Evolutionary conservation across 139 green algal species (phyloP).

Genomic region (Picochlorum sp.): DNA sequence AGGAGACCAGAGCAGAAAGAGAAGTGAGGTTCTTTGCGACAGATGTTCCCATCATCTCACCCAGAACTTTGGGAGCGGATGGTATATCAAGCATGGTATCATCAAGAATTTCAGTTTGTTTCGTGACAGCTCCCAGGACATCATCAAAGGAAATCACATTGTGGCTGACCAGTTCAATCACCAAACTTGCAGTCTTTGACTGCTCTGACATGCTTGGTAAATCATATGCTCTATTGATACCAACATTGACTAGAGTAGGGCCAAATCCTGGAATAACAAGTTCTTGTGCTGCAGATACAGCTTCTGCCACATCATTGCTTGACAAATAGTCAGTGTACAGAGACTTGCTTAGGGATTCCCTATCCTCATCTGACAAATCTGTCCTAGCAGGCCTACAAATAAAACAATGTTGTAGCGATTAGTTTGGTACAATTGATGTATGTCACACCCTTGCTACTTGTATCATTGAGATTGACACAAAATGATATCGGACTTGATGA

Average conservation of each 20-base stretch:
- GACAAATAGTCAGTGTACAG: constrained; percentile 45
- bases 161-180: constrained; percentile 47
- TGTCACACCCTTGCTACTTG: neutral
- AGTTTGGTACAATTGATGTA: neutral
- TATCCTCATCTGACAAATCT: constrained; percentile 33
- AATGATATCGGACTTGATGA: constrained; percentile 2
- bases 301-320: constrained; percentile 28
- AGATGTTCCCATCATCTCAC: constrained; percentile 44
- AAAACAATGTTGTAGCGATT: constrained; percentile 1
- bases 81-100: constrained; percentile 56
- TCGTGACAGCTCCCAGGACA: constrained; percentile 54
- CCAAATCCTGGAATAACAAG: constrained; percentile 27
- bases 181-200: constrained; percentile 40
- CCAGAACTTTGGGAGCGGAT: constrained; percentile 54
- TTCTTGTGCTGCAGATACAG: constrained; percentile 32
- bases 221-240: constrained; percentile 57
- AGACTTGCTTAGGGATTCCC: constrained; percentile 25
- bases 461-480: neutral
- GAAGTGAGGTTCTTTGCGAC: constrained; percentile 25
- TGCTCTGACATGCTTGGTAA: constrained; percentile 49
- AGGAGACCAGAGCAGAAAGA: constrained; percentile 8
- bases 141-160: constrained; percentile 34
- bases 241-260: constrained; percentile 36
- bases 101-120: constrained; percentile 42
- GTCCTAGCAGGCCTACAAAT: constrained; percentile 10